Base-by-base conservation (phyloP, 2,329 filamentous ascomycete genomes). In the Stylonectria norvegica region DNA sequence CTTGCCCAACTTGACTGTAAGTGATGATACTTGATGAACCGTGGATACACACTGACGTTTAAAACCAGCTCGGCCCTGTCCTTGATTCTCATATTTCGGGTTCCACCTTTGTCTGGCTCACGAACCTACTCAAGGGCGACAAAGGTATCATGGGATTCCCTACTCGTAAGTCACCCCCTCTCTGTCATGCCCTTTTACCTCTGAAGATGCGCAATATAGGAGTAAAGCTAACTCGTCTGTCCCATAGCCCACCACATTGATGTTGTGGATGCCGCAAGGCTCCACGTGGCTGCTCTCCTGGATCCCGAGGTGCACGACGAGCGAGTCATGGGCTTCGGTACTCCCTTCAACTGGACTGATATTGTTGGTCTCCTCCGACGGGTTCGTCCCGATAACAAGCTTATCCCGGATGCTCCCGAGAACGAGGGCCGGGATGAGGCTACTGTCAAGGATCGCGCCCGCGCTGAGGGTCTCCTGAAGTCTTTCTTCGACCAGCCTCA, bases 231-330 rank as follows among this genome's bases (percentile, higher is more conserved):
- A n/a, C n/a, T 34, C 31, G 4, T n/a, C 22, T 14, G 16, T 12
- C 10, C 9, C n/a, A n/a, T 18, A 33, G 35, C 45, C 16, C 20
- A 52, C 32, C 53, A 47, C 17, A 34, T 60, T 5, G 42, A 58
- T 17, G 50, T 55, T 3, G 36, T 40, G 10, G 58, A 61, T 28
- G 36, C 38, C 12, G 57, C 53, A 5, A 28, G 48, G 10, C 38
- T 63, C 8, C 59, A 62, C 33, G 44, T 55, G 3, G 55, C 52
- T 1, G 58, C 51, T 5, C 30, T 56, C 5, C 39, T 59, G 0
- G 44, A 59, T 15, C 48, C 50, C 6, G 36, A 43, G 14, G 46
- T 60, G 7, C 25, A 44, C 3, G 39, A 42, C 5, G 50, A 57
- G 45, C 56, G 58, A 30, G 38, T 61, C 32, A 47, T 55, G 27